Evolutionary conservation across 768 basidiomycete genomes (phyloP).

Genomic region (Boletus rubroflammeus): DNA sequence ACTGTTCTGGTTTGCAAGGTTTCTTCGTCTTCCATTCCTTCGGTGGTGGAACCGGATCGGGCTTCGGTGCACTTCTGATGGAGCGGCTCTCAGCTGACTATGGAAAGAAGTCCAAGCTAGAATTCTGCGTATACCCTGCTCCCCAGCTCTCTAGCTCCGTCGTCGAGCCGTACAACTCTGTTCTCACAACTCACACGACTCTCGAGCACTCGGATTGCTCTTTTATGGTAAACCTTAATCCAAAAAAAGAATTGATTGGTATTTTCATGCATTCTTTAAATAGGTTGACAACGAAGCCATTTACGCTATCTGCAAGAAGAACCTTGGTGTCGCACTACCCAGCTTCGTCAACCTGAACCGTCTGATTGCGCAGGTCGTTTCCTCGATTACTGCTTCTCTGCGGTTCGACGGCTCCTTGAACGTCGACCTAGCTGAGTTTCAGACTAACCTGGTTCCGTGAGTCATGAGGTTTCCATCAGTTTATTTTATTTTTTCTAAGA

Average conservation of each 20-base stretch:
- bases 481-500: background rate
- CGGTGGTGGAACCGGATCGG: constrained; percentile 98
- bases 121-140: constrained; percentile 97
- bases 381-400: constrained; percentile 93
- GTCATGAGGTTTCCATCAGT: constrained; percentile 29
- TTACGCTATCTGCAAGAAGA: constrained; percentile 99
- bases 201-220: constrained; percentile 99
- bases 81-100: constrained; percentile 98
- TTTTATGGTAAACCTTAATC: constrained; percentile 72
- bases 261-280: constrained; percentile 8
- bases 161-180: constrained; percentile 98
- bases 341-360: constrained; percentile 94
- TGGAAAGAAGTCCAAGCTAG: constrained; percentile 98
- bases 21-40: constrained; percentile 99
- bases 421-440: constrained; percentile 97
- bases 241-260: background rate
- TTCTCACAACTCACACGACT: constrained; percentile 97
- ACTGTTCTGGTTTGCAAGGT: constrained; percentile 96
- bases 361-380: constrained; percentile 97
- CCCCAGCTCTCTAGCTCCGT: constrained; percentile 93
- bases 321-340: constrained; percentile 78
- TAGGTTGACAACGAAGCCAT: constrained; percentile 99
- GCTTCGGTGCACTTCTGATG: constrained; percentile 95
- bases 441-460: constrained; percentile 96
- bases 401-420: constrained; percentile 97